Evolutionary conservation across 495 filamentous ascomycete species (phyloP).

Genomic region (Aspergillus taichungensis): DNA sequence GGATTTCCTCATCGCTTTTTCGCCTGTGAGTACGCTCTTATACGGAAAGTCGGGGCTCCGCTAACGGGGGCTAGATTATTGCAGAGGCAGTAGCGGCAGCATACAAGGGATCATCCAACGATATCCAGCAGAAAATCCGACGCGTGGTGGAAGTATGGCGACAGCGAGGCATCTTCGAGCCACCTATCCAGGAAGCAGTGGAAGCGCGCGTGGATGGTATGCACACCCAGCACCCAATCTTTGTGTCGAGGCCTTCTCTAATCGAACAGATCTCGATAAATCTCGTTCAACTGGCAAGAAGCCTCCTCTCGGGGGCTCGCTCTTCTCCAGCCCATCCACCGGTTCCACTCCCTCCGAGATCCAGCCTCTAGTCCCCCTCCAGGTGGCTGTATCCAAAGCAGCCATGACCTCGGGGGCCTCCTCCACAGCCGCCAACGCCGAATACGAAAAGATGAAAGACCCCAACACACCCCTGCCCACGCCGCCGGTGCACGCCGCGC

Average conservation of each 20-base stretch:
- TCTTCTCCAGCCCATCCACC: slow-evolving; percentile 46
- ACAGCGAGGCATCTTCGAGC: slow-evolving; percentile 76
- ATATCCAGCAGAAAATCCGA: slow-evolving; percentile 78
- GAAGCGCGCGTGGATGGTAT: slow-evolving; percentile 72
- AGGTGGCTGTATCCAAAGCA: slow-evolving; percentile 64
- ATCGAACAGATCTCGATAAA: slow-evolving; percentile 65
- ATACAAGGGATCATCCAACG: slow-evolving; percentile 75
- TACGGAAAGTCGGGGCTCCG: background rate
- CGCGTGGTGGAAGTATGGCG: slow-evolving; percentile 93
- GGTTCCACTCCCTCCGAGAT: slow-evolving; percentile 67
- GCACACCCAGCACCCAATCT: background rate
- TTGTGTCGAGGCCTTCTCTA: background rate
- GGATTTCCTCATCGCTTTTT: slow-evolving; percentile 86
- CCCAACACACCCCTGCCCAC: slow-evolving; percentile 55
- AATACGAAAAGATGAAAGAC: slow-evolving; percentile 75
- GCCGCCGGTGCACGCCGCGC: slow-evolving; percentile 84
- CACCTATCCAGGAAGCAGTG: slow-evolving; percentile 63
- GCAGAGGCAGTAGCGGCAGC: slow-evolving; percentile 75
- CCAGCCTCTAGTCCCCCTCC: slow-evolving; percentile 59
- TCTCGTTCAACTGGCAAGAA: slow-evolving; percentile 58
- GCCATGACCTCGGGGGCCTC: slow-evolving; percentile 51
- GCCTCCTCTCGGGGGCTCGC: slow-evolving; percentile 56
- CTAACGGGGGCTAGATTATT: slow-evolving; percentile 50
- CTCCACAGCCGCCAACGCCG: slow-evolving; percentile 58
- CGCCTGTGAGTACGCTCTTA: slow-evolving; percentile 45